These are phyloP conservation scores for Boletales sp. DNA, from an alignment of 768 basidiomycete genomes.

Conservation along the genomic window DNA sequence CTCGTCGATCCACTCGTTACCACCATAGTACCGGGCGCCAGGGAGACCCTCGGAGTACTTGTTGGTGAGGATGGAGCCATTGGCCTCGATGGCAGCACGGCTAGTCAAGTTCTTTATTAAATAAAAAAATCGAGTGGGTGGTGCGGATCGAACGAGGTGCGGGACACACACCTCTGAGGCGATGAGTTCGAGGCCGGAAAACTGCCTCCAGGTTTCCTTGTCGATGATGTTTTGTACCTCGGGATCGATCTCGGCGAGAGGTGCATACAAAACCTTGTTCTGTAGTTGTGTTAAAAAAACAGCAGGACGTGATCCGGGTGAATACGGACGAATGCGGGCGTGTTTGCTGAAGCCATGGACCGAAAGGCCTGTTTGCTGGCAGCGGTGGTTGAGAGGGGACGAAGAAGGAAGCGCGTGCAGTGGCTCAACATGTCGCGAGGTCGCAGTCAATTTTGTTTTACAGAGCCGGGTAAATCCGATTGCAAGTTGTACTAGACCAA, in stretches of 20 bases:
- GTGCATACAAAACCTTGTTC: conserved; percentile 90
- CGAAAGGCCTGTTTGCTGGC: conserved; percentile 24
- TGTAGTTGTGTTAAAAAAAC: conserved; percentile 30
- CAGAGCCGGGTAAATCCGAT: conserved; percentile 25
- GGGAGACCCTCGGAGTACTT: conserved; percentile 99
- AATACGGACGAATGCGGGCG: conserved; percentile 57
- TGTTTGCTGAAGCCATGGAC: conserved; percentile 58
- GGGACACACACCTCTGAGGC: conserved; percentile 80
- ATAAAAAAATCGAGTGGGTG: neutral
- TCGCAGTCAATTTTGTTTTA: neutral
- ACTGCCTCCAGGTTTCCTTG: conserved; percentile 98
- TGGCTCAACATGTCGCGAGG: conserved; percentile 32
- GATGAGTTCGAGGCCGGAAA: conserved; percentile 95
- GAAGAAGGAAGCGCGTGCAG: conserved; percentile 25
- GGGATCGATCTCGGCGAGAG: conserved; percentile 89
- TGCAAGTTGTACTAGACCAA: too few species aligned
- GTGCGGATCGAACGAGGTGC: neutral
- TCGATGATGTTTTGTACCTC: conserved; percentile 97
- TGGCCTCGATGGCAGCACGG: conserved; percentile 93
- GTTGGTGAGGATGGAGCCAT: conserved; percentile 98
- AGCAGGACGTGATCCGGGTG: neutral
- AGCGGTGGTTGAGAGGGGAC: conserved; percentile 25
- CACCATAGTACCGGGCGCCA: conserved; percentile 94
- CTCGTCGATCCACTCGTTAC: conserved; percentile 97
- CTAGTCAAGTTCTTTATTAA: conserved; percentile 99